A percentile compares a stretch with the other conserved stretches of the same genome.
phyloP scores from a whole-genome alignment of 108 stramenopile genomes.

The Cyclostephanos tholiformis region DNA sequence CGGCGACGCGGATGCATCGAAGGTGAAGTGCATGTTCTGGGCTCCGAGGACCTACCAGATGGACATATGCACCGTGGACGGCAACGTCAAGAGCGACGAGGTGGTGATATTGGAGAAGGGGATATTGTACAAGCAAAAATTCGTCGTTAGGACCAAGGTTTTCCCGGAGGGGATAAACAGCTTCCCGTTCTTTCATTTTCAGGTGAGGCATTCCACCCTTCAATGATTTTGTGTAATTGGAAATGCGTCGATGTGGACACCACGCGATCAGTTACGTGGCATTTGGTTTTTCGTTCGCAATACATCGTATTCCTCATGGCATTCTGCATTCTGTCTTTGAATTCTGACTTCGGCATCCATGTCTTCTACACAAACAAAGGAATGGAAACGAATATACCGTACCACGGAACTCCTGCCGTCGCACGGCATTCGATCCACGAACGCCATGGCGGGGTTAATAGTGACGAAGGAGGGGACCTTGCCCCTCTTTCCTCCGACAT shows the following conservation, averaged over 20 bases:
- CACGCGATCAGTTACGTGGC: neutral
- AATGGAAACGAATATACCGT: constrained; percentile 89
- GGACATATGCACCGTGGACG: constrained; percentile 63
- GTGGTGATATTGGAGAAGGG: constrained; percentile 80
- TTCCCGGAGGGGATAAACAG: constrained; percentile 64
- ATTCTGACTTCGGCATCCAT: neutral
- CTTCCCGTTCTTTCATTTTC: constrained; percentile 91
- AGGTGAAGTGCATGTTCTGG: constrained; percentile 89
- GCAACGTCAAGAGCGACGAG: constrained; percentile 53
- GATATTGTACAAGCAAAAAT: constrained; percentile 73
- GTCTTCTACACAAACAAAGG: constrained; percentile 18
- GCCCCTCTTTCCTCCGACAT: constrained; percentile 43
- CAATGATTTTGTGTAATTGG: constrained; percentile 1
- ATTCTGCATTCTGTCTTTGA: neutral
- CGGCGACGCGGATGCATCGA: constrained; percentile 34
- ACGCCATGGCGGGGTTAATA: constrained; percentile 43
- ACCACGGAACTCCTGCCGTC: constrained; percentile 54
- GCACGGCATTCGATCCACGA: constrained; percentile 39
- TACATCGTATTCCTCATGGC: neutral
- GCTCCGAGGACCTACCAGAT: constrained; percentile 78
- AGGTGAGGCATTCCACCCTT: no score
- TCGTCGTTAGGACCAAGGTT: constrained; percentile 32
- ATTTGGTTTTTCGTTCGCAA: neutral
- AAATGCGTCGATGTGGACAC: neutral
- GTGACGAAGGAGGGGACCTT: constrained; percentile 75